Evolutionary conservation across 176 grass and related monocot species (phyloP), one percentile per base, ranked within the genome.

Genomic region (Paspalum vaginatum): DNA sequence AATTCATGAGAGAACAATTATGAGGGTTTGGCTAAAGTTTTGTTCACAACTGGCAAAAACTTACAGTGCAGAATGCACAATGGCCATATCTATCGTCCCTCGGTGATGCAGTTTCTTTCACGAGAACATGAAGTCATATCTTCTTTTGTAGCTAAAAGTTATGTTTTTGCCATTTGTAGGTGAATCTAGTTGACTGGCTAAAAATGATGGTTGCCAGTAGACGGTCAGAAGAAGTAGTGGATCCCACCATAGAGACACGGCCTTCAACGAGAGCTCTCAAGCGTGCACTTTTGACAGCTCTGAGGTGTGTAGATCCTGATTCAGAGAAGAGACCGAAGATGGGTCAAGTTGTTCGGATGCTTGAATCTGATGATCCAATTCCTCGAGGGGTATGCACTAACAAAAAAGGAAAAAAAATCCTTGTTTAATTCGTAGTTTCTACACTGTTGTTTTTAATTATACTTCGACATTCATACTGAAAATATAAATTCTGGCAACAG

Each of bases 271-370:
- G 91, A 72, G 77, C 88, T 89, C 91, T 99, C 21, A 99, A 99
- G 75, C 88, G 92, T n/a, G 87, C 92, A 49, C 88, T 99, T 61
- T 75, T 99, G 68, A 93, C 93, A 46, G 96, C 96, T 72, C 81
- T 99, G 76, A 91, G 93, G 75, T 99, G 96, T 40, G 93, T 99
- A 4, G 96, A 99, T 91, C 96, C 93, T 42, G 96, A 95, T 81
- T 91, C 96, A 74, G 96, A 99, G 53, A 99, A 99, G 88, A 95
- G 96, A 84, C 93, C 96, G 7, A 95, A 82, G 90, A 99, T 99
- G 96, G 84, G 96, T 81, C 96, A 99, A 86, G 93, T 95, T 25
- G 96, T 91, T 42, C 86, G 90, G 26, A 99, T 99, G 96, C 84
- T 99, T 40, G 96, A 99, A 49, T 95, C 93, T 1, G 96, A 99